A percentile compares a stretch with the other conserved stretches of the same genome.
These are phyloP conservation scores for Tilletia walkeri DNA, from an alignment of 1,284 basidiomycete species.

Conservation along the genomic window DNA sequence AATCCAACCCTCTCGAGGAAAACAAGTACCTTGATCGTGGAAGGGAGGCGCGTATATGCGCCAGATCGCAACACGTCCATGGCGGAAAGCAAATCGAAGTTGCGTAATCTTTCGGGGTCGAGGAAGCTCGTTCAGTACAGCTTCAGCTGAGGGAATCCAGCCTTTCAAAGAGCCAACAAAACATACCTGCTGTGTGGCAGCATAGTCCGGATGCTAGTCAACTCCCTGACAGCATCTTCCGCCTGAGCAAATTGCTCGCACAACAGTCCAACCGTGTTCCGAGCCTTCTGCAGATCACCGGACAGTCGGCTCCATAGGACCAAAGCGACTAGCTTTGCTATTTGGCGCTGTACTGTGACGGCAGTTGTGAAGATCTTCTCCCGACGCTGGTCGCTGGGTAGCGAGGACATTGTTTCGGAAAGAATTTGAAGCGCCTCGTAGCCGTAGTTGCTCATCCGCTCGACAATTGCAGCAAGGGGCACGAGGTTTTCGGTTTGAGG, in stretches of 20 bases:
- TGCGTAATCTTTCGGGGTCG: conserved; percentile 66
- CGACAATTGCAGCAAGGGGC: conserved; percentile 71
- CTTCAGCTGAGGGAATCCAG: background rate
- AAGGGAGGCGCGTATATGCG: conserved; percentile 74
- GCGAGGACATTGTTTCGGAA: conserved; percentile 84
- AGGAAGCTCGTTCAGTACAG: conserved; percentile 19
- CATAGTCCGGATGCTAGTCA: conserved; percentile 67
- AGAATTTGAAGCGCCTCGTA: conserved; percentile 79
- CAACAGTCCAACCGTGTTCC: conserved; percentile 47
- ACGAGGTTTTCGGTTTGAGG: conserved; percentile 73
- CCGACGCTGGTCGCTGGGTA: conserved; percentile 77
- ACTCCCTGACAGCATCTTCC: conserved; percentile 66
- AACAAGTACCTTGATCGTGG: conserved; percentile 68
- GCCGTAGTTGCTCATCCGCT: conserved; percentile 72
- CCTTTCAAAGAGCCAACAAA: background rate
- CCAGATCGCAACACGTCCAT: conserved; percentile 80
- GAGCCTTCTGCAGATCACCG: conserved; percentile 36
- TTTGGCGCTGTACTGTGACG: conserved; percentile 79
- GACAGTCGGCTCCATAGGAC: conserved; percentile 34
- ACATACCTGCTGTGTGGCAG: conserved; percentile 55
- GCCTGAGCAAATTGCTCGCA: conserved; percentile 71
- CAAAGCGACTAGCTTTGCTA: conserved; percentile 73
- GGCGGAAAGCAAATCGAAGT: conserved; percentile 84
- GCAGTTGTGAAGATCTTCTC: conserved; percentile 81
- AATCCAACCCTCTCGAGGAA: background rate